These are phyloP conservation scores for Annona cherimola DNA, from an alignment of 164 flowering plant genomes.

Conservation along the genomic window DNA sequence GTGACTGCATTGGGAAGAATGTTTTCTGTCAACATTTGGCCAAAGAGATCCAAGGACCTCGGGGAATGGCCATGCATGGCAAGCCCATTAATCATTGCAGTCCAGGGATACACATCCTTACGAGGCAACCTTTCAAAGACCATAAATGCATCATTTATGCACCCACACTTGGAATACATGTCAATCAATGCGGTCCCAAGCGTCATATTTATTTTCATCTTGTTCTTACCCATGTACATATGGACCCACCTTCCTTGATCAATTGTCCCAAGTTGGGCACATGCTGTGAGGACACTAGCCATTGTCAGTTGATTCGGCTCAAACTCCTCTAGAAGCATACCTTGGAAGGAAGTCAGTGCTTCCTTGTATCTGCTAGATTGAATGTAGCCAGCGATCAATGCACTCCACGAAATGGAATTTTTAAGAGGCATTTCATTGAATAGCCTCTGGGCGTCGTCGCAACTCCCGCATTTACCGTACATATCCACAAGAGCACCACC, in stretches of 20 bases:
- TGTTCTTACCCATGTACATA: conserved; percentile 15
- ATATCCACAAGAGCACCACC: conserved; percentile 36
- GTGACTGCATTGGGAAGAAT: conserved; percentile 32
- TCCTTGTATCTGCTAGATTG: conserved; percentile 21
- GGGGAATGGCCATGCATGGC: conserved; percentile 32
- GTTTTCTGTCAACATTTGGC: conserved; percentile 21
- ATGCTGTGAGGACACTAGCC: conserved; percentile 31
- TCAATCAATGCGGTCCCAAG: conserved; percentile 37
- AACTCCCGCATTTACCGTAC: conserved; percentile 31
- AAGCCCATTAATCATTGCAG: conserved; percentile 34
- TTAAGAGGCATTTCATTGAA: conserved; percentile 27
- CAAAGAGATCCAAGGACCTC: conserved; percentile 24
- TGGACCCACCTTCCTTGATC: conserved; percentile 31
- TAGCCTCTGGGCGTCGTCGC: conserved; percentile 23
- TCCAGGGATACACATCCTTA: conserved; percentile 36
- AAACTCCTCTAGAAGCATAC: conserved; percentile 22
- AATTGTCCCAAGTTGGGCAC: conserved; percentile 31
- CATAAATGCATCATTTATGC: conserved; percentile 27
- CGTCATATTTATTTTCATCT: conserved; percentile 14
- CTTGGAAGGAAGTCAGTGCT: conserved; percentile 23
- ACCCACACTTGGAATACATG: conserved; percentile 55
- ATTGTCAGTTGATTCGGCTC: conserved; percentile 25
- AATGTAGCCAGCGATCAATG: conserved; percentile 30
- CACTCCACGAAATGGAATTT: conserved; percentile 33
- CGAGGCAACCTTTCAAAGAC: conserved; percentile 17